Evolutionary conservation across 192 early-diverging fungal genomes (phyloP).

Genomic region (Gigaspora rosea): DNA sequence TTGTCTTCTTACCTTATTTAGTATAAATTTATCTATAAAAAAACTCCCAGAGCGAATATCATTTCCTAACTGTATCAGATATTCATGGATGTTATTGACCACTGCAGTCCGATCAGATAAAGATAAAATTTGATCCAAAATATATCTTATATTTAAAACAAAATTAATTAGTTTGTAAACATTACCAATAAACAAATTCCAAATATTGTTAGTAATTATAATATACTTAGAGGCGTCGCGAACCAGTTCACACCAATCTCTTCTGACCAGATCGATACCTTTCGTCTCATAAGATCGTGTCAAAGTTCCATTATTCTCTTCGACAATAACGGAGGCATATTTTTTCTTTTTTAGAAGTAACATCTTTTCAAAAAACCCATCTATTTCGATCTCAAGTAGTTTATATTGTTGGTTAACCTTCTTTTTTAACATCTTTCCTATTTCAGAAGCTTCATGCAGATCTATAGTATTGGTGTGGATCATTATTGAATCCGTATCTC

Average conservation of each 20-base stretch:
- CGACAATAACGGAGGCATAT: conserved; percentile 84
- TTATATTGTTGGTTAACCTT: conserved; percentile 90
- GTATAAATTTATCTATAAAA: conserved; percentile 81
- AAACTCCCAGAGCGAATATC: conserved; percentile 70
- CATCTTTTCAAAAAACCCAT: conserved; percentile 89
- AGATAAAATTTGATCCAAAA: conserved; percentile 61
- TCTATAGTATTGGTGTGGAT: conserved; percentile 82
- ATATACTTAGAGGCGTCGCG: conserved; percentile 81
- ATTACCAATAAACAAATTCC: conserved; percentile 23
- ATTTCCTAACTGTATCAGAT: conserved; percentile 67
- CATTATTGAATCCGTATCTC: conserved; percentile 99
- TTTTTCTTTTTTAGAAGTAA: conserved; percentile 97
- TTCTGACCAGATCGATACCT: conserved; percentile 92
- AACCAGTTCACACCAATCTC: conserved; percentile 97
- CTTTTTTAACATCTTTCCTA: conserved; percentile 81
- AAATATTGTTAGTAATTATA: background rate
- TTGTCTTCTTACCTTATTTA: conserved; percentile 72
- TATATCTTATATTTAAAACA: conserved; percentile 49
- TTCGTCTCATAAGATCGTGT: conserved; percentile 76
- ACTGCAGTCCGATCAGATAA: conserved; percentile 65
- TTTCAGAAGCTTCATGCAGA: conserved; percentile 70
- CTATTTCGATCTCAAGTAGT: conserved; percentile 96
- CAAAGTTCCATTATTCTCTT: conserved; percentile 58
- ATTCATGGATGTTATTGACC: conserved; percentile 76
- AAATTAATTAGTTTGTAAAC: conserved; percentile 34